A percentile compares a stretch with the other conserved stretches of the same genome.
phyloP scores from a whole-genome alignment of 192 early-diverging fungal species.

The Lobosporangium transversale region DNA sequence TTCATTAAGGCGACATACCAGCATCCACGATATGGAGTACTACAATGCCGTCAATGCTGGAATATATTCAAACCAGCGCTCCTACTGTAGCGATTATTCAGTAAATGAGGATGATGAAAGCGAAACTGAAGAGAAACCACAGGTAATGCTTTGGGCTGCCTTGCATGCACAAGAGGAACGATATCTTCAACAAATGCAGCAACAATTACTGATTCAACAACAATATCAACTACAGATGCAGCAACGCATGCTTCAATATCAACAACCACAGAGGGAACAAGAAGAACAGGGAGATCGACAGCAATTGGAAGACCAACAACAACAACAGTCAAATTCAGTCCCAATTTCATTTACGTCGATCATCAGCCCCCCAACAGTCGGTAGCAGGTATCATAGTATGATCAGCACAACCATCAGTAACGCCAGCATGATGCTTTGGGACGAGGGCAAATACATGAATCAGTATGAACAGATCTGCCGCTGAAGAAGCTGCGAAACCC shows the following conservation, averaged over 20 bases:
- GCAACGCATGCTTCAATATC: conserved; percentile 3
- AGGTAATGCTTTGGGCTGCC: conserved; percentile 46
- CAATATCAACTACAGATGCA: conserved; percentile 21
- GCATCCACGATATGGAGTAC: conserved; percentile 48
- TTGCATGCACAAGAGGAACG: conserved; percentile 37
- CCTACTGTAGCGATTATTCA: neutral
- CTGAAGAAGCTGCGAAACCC: too few relatives aligned
- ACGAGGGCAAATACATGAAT: conserved; percentile 20
- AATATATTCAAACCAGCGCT: neutral
- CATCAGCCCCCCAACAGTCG: conserved; percentile 9
- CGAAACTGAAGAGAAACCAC: conserved; percentile 18
- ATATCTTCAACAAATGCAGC: conserved; percentile 48
- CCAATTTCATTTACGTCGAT: neutral
- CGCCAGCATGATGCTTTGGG: conserved; percentile 51
- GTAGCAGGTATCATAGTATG: conserved; percentile 29
- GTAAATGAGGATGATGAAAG: conserved; percentile 5
- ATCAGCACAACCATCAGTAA: conserved; percentile 41
- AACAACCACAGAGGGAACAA: conserved; percentile 10
- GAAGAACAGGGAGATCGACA: neutral
- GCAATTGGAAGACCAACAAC: too few relatives aligned
- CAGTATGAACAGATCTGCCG: conserved; percentile 43
- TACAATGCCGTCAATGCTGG: conserved; percentile 31
- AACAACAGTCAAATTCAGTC: too few relatives aligned
- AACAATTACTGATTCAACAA: conserved; percentile 17
- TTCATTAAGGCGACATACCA: conserved; percentile 19